Evolutionary conservation across 345 rosid genomes (phyloP), one percentile per base, ranked within the genome.

Genomic region (Citrus sinensis): DNA sequence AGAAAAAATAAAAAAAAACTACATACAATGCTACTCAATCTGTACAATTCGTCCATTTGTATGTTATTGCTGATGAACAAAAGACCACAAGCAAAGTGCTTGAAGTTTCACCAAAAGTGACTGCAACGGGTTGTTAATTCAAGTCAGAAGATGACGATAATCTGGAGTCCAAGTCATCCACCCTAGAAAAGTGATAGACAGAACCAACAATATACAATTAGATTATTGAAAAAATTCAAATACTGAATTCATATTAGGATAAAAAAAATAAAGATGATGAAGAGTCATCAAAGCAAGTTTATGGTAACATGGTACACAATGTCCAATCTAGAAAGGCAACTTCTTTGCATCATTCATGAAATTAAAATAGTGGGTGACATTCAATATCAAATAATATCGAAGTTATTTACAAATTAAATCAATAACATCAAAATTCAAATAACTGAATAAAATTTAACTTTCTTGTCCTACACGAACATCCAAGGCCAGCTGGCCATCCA

Each of bases 151-250:
- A 68, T 71, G 95, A 86, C 3, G 97, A 88, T 60, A 87, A 78
- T 80, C 92, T 88, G 51, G 98, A 92, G 81, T 94, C 98, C 97
- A 94, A 86, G 85, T 93, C 95, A 49, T 96, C 98, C 90, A 96
- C 87, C 91, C 98, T 91, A 84, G 34, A 78, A 82, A 80, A 73
- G 68, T 69, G 9, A 34, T 24, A 69, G 81, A 66, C 1, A 78
- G 27, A 2, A 74, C 39, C 51, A 75, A 75, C 78, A 42, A 7
- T 74, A 11, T 9, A 76, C 30, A 46, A 67, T 80, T 87, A 75
- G 22, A 54, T 74, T 32, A 32, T 32, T 32, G 27, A 9, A 35
- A 56, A 59, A 40, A 9, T 22, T 46, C 32, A 9, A 46, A 32
- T 19, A 29, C 9, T 7, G 1, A 25, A 63, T 46, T 63, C 25